Base-by-base conservation (phyloP, 106 monocot genomes). In the Dendrobium huoshanense region DNA sequence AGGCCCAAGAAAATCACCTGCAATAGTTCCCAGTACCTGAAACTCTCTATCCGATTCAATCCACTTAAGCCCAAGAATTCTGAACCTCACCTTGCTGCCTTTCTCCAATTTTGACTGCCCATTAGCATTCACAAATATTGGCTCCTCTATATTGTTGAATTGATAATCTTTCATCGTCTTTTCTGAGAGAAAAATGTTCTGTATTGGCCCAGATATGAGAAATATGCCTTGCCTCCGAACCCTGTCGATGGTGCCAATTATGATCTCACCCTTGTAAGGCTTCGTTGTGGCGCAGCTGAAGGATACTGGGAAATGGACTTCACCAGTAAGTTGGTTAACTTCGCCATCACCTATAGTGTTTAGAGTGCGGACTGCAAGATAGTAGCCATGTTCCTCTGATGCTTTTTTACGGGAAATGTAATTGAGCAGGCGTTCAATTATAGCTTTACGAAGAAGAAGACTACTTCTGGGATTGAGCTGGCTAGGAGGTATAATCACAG, bases 221-320 rank as follows among this genome's bases (percentile, higher is more conserved):
- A 93, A 88, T 18, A 96, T 41, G 0, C 96, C 93, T 2, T 88
- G 89, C 78, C 87, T 89, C 11, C 93, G 67, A 13, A 96, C 85
- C 82, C 80, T 91, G 41, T 90, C 85, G 9, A 88, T 87, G 0
- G 20, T 70, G 31, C 93, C 93, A 13, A 86, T 80, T 33, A 96
- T 51, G 37, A 96, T 77, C 87, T 93, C 93, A 18, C 96, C 93
- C 59, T 84, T 90, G 41, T 68, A 80, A 7, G 96, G 96, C 65
- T 93, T 90, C 42, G 82, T 77, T 19, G 88, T 88, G 51, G 93
- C 65, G 51, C 91, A 91, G 17, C 29, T 87, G 89, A 93, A 90
- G 7, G 41, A 84, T 7, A 91, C 89, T 1, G 89, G 93, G 79
- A 93, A 96, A 5, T 91, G 79, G 40, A 93, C 91, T 18, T 90